A percentile compares a stretch with the other conserved stretches of the same genome.
Evolutionary conservation across 441 rosid species (phyloP).

Genomic region (Jatropha podagrica): DNA sequence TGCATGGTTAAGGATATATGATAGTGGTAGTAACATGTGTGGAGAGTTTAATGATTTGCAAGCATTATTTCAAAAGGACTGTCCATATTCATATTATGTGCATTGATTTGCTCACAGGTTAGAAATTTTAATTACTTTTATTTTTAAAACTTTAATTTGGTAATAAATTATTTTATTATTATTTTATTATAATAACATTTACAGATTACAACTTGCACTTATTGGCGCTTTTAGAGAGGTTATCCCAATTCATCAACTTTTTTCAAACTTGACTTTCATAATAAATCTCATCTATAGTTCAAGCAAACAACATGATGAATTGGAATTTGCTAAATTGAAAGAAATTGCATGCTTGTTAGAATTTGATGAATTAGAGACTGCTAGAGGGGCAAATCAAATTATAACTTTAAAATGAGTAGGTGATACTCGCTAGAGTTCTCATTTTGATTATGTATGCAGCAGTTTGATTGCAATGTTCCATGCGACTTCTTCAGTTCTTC

Average conservation of each 20-base stretch:
- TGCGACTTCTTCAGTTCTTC: too few species aligned
- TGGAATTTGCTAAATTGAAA: background rate
- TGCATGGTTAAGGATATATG: conserved; percentile 6
- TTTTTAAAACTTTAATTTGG: too few species aligned
- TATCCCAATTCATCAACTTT: background rate
- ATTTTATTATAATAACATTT: too few species aligned
- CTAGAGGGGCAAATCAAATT: background rate
- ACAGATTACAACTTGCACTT: background rate
- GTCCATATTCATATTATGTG: background rate
- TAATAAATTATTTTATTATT: too few species aligned
- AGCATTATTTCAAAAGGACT: background rate
- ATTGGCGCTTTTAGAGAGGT: background rate
- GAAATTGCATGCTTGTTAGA: background rate
- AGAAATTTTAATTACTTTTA: too few species aligned
- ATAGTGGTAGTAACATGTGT: background rate
- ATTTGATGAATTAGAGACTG: background rate
- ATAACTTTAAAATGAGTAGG: too few species aligned
- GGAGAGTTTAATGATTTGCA: background rate
- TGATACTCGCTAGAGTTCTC: too few species aligned
- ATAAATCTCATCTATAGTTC: background rate
- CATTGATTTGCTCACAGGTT: conserved; percentile 4
- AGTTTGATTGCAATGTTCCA: too few species aligned
- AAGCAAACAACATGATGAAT: background rate
- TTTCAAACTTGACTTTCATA: background rate
- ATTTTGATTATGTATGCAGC: too few species aligned